Percentiles rank a stretch among this genome's conserved stretches.
These are phyloP conservation scores for Spatholobus suberectus DNA, from an alignment of 306 rosid genomes.

Conservation along the genomic window DNA sequence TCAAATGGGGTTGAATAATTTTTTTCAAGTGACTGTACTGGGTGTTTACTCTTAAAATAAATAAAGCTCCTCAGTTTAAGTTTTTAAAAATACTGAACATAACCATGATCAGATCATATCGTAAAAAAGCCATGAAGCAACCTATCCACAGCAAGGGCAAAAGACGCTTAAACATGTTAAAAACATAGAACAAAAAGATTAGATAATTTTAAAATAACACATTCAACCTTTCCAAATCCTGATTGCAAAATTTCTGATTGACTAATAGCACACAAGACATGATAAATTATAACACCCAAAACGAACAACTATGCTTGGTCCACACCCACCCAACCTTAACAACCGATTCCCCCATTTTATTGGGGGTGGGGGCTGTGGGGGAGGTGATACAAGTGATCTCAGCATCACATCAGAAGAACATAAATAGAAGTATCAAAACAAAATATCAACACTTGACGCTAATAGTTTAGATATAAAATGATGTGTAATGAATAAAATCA, in stretches of 20 bases:
- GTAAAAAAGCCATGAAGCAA: conserved; percentile 2
- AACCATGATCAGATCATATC: not conserved
- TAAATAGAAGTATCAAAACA: conserved; percentile 1
- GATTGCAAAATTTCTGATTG: not conserved
- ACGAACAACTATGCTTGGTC: no score
- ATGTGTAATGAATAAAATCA: not conserved
- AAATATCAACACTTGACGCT: conserved; percentile 8
- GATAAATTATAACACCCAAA: no score
- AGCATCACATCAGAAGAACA: conserved; percentile 18
- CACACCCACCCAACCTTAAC: no score
- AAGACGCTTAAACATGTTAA: not conserved
- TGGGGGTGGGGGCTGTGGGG: not conserved
- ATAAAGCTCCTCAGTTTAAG: not conserved
- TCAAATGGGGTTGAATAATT: not conserved
- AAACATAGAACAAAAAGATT: not conserved
- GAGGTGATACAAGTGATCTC: no score
- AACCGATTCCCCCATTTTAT: not conserved
- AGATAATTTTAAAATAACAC: not conserved
- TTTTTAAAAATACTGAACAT: not conserved
- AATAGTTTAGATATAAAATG: conserved; percentile 21
- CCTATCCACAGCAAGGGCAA: conserved; percentile 16
- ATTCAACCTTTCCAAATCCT: conserved; percentile 1
- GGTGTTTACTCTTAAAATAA: not conserved
- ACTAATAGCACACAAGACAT: no score
- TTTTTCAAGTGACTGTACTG: not conserved